Conservation (phyloP, 495 filamentous ascomycete species). For the Aspergillus nanangensis region DNA sequence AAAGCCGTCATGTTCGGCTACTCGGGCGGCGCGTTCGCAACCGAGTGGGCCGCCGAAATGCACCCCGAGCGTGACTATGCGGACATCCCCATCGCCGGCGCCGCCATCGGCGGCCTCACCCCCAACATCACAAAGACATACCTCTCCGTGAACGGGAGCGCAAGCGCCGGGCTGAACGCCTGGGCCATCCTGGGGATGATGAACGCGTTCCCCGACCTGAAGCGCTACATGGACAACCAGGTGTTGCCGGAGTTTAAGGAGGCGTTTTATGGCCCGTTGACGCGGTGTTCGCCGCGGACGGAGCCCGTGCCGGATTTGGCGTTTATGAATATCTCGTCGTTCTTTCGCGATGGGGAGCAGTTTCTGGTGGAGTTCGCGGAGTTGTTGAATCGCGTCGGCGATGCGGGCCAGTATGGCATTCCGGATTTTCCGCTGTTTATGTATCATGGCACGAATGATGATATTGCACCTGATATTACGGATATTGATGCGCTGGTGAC, state of each 20-base stretch:
- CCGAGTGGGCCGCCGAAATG: constrained; percentile 42
- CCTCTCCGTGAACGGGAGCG: background rate
- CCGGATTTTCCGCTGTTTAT: no score
- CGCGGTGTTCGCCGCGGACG: no score
- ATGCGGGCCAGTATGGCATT: no score
- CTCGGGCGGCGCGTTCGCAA: constrained; percentile 43
- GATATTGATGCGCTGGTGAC: no score
- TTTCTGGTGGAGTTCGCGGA: no score
- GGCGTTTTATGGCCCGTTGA: background rate
- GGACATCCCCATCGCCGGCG: constrained; percentile 26
- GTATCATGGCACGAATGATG: no score
- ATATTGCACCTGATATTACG: no score
- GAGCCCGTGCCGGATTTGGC: no score
- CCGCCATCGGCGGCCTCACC: constrained; percentile 3
- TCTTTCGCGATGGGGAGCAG: no score
- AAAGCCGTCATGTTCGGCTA: constrained; percentile 42
- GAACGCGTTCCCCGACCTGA: constrained; percentile 6
- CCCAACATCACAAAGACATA: constrained; percentile 3
- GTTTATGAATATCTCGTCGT: no score
- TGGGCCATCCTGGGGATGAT: constrained; percentile 7
- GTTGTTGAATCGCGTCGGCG: no score
- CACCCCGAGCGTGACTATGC: constrained; percentile 40
- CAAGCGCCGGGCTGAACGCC: constrained; percentile 1
- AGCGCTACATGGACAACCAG: background rate
- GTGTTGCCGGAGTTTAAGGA: background rate